Percentiles rank a stretch among this genome's conserved stretches.
Evolutionary conservation across 2,329 filamentous ascomycete genomes (phyloP).

Genomic region (Talaromyces sp.): DNA sequence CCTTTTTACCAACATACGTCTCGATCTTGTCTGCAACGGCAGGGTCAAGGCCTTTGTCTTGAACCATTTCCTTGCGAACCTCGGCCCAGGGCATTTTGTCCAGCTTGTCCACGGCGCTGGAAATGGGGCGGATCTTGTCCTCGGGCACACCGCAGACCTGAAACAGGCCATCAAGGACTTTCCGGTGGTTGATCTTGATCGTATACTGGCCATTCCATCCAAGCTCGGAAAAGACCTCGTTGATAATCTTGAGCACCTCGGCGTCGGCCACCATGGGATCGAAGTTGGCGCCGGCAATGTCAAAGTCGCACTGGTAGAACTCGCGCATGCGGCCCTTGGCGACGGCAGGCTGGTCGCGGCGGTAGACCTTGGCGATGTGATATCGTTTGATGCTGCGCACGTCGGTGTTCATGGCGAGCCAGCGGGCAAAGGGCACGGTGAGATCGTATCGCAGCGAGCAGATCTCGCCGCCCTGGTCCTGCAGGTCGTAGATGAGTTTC

Average conservation of each 20-base stretch:
- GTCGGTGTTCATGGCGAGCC: constrained; percentile 82
- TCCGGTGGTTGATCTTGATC: constrained; percentile 93
- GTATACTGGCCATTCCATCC: constrained; percentile 69
- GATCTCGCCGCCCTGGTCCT: constrained; percentile 80
- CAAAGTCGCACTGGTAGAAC: constrained; percentile 97
- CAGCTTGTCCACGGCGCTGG: constrained; percentile 89
- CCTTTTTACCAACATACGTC: constrained; percentile 73
- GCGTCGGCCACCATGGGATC: constrained; percentile 90
- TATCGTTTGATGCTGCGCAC: constrained; percentile 86
- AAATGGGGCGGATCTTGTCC: constrained; percentile 83
- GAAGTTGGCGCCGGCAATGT: constrained; percentile 74
- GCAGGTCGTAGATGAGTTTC: constrained; percentile 85
- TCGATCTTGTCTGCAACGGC: constrained; percentile 83
- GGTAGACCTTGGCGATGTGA: constrained; percentile 89
- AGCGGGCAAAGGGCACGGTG: constrained; percentile 85
- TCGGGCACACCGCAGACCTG: constrained; percentile 81
- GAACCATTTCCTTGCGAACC: constrained; percentile 86
- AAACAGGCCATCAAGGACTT: constrained; percentile 89
- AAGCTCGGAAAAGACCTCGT: constrained; percentile 77
- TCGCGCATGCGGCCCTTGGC: constrained; percentile 90
- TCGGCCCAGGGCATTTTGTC: constrained; percentile 90
- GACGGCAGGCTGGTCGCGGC: constrained; percentile 76
- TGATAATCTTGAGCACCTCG: constrained; percentile 77
- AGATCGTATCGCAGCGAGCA: constrained; percentile 81
- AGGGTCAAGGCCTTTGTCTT: constrained; percentile 74